These are phyloP conservation scores for Candida arabinofermentans DNA, from an alignment of 805 yeast genomes.

Conservation along the genomic window DNA sequence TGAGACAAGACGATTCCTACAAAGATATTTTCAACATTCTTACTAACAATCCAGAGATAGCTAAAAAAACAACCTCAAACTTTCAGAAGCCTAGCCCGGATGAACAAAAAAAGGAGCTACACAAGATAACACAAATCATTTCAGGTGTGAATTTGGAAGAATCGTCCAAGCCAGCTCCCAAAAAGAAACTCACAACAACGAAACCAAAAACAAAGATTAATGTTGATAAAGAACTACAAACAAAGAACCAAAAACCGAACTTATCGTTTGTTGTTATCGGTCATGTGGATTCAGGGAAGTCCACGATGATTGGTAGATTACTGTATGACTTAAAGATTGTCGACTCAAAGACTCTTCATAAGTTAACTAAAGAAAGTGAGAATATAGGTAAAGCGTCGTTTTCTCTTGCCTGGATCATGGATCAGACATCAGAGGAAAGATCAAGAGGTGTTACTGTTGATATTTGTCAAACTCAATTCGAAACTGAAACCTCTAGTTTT, in stretches of 20 bases:
- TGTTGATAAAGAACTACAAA: slow-evolving; percentile 35
- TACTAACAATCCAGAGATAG: slow-evolving; percentile 40
- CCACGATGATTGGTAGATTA: slow-evolving; percentile 73
- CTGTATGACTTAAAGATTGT: slow-evolving; percentile 65
- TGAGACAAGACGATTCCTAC: slow-evolving; percentile 3
- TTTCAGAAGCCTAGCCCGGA: slow-evolving; percentile 80
- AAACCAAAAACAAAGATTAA: slow-evolving; percentile 44
- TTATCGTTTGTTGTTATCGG: slow-evolving; percentile 79
- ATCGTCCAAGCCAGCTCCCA: slow-evolving; percentile 3
- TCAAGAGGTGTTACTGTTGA: slow-evolving; percentile 76
- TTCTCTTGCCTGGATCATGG: slow-evolving; percentile 84
- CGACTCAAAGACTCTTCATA: slow-evolving; percentile 59
- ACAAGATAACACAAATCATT: slow-evolving; percentile 24
- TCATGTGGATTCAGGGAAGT: slow-evolving; percentile 84
- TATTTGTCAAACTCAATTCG: slow-evolving; percentile 64
- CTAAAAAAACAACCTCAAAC: slow-evolving; percentile 44
- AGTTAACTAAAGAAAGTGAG: slow-evolving; percentile 60
- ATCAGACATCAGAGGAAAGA: slow-evolving; percentile 75
- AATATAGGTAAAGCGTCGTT: slow-evolving; percentile 71
- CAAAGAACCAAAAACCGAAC: slow-evolving; percentile 44
- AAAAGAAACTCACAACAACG: slow-evolving; percentile 25
- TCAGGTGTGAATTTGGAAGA: slow-evolving; percentile 19
- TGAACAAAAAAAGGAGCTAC: slow-evolving; percentile 37
- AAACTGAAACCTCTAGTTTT: slow-evolving; percentile 49
- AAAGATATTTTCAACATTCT: slow-evolving; percentile 11